Evolutionary conservation across 2,329 filamentous ascomycete genomes (phyloP), one percentile per base, ranked within the genome.

Genomic region (Fusarium sambucinum): DNA sequence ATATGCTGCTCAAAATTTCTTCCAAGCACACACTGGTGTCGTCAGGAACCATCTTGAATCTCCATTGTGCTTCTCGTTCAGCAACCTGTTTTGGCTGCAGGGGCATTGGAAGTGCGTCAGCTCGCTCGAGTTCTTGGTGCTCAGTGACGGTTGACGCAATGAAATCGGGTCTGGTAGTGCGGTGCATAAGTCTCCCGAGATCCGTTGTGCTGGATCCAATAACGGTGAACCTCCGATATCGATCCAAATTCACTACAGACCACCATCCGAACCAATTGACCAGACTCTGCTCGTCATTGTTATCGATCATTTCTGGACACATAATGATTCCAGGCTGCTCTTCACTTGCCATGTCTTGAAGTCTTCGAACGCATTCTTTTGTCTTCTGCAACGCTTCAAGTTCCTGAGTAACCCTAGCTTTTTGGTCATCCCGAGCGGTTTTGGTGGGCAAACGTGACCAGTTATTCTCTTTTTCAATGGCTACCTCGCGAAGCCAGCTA

Each of bases 181-280:
- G 74, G 17, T 66, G 74, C 38, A 66, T 71, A 65, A 77, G 55
- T 32, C 74, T 73, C 16, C 19, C 47, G 17, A 51, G 19, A 14
- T 63, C 63, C 11, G 68, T 53, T 13, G 66, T 50, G 25, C 71
- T 70, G 1, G 86, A 86, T 5, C 87, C 87, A 6, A 90, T 55
- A 4, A 90, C 84, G 19, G 80, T 77, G 67, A 90, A 89, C 37
- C 81, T 84, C 32, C 86, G 83, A 69, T 83, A 86, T 40, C 77
- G 76, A 58, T 88, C 83, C 35, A 87, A 71, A 30, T 83, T 82
- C 56, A 75, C 62, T 32, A 80, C 77, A 1, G 86, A 80, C 88
- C 87, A 90, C 75, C 81, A 85, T 2, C 85, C 86, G 73, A 89
- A 90, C 84, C 86, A 89, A 64, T 89, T 87, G 12, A 90, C 82